phyloP scores from a whole-genome alignment of 2,329 filamentous ascomycete species.

The Metarhizium album region DNA sequence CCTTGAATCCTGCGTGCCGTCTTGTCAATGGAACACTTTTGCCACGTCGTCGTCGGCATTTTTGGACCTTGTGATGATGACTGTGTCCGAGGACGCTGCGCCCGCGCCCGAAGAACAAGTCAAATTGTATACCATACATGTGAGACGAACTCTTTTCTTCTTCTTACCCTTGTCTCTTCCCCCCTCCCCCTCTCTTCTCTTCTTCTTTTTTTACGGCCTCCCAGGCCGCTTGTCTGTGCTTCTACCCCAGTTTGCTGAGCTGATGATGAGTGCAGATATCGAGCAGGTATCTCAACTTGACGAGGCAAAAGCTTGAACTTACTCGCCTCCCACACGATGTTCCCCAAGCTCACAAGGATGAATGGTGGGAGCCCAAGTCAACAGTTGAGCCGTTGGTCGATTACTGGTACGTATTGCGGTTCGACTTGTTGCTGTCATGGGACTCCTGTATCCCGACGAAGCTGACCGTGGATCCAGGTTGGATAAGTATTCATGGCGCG shows the following conservation, averaged over 20 bases:
- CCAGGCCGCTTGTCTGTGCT: neutral
- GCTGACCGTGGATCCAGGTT: slow-evolving; percentile 33
- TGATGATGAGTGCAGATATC: slow-evolving; percentile 39
- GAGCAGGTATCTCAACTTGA: slow-evolving; percentile 55
- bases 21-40: neutral
- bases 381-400: slow-evolving; percentile 55
- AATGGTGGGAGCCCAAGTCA: slow-evolving; percentile 50
- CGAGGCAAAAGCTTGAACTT: slow-evolving; percentile 55
- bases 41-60: neutral
- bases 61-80: neutral
- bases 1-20: neutral
- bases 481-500: slow-evolving; percentile 54
- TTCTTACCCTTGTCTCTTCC: too few species aligned
- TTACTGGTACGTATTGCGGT: slow-evolving; percentile 40
- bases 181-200: neutral
- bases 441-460: neutral
- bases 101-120: slow-evolving; percentile 29
- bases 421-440: neutral
- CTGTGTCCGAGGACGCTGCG: slow-evolving; percentile 11
- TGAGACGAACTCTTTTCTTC: slow-evolving; percentile 28
- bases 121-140: slow-evolving; percentile 46
- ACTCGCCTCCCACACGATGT: slow-evolving; percentile 53
- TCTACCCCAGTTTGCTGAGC: neutral
- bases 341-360: slow-evolving; percentile 32
- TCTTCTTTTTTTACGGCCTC: too few species aligned